Evolutionary conservation across 176 grass and related monocot species (phyloP).

Genomic region (Ensete glaucum): DNA sequence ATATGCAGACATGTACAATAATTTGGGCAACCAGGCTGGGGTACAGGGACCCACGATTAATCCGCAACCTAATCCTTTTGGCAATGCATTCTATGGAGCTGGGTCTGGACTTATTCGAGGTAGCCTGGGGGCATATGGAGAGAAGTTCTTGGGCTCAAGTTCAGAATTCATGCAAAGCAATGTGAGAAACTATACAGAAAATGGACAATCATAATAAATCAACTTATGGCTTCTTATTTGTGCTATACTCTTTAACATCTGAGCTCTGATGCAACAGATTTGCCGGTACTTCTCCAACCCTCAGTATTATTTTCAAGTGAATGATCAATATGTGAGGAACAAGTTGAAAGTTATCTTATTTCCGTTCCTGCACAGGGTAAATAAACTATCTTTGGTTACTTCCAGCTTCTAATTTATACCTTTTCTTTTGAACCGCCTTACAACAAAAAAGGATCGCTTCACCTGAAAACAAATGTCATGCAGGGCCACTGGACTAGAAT

Average conservation of each 20-base stretch:
- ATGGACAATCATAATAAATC: no score
- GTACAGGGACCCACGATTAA: slow-evolving; percentile 33
- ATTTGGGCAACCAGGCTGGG: slow-evolving; percentile 39
- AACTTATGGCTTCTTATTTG: no score
- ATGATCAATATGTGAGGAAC: slow-evolving; percentile 85
- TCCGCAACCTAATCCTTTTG: slow-evolving; percentile 57
- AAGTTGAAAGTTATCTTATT: slow-evolving; percentile 86
- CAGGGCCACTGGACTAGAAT: slow-evolving; percentile 92
- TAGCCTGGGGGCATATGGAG: slow-evolving; percentile 59
- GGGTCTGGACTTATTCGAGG: slow-evolving; percentile 56
- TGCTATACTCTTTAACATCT: not conserved
- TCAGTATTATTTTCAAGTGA: slow-evolving; percentile 96
- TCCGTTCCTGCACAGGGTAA: slow-evolving; percentile 84
- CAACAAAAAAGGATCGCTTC: not conserved
- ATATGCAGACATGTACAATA: slow-evolving; percentile 66
- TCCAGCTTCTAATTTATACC: not conserved
- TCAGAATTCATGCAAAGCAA: slow-evolving; percentile 98
- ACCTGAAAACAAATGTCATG: not conserved
- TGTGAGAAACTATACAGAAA: slow-evolving; percentile 24
- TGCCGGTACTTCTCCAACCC: slow-evolving; percentile 71
- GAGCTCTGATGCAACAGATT: slow-evolving; percentile 38
- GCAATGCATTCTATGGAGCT: slow-evolving; percentile 56
- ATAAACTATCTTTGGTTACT: not conserved
- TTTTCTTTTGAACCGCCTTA: not conserved
- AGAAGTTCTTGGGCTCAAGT: slow-evolving; percentile 64